Evolutionary conservation across 805 yeast species (phyloP).

Genomic region (Pichia sporocuriosa): DNA sequence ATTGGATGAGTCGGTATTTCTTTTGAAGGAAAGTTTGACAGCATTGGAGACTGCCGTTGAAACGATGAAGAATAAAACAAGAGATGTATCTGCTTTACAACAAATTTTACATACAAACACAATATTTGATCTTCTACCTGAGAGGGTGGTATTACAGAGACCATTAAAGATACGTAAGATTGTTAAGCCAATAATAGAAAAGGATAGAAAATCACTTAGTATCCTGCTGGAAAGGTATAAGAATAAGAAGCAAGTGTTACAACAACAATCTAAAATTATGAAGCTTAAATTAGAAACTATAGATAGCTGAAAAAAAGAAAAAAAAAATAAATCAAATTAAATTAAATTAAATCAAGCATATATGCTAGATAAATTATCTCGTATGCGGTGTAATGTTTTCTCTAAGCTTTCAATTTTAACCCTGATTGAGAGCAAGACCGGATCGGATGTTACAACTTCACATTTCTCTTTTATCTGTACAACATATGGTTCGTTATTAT

Average conservation of each 20-base stretch:
- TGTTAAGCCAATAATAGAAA: conserved; percentile 12
- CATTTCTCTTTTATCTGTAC: conserved; percentile 56
- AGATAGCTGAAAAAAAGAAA: no score
- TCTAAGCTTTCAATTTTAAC: conserved; percentile 61
- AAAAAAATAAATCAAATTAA: no score
- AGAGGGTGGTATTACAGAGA: conserved; percentile 6
- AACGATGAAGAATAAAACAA: conserved; percentile 6
- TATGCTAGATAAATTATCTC: conserved; percentile 15
- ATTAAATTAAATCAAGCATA: background rate
- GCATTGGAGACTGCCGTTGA: conserved; percentile 7
- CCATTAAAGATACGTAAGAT: conserved; percentile 7
- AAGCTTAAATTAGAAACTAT: conserved; percentile 15
- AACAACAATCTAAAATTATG: conserved; percentile 11
- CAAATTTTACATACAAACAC: conserved; percentile 3
- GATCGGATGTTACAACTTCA: conserved; percentile 61
- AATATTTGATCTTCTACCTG: conserved; percentile 16
- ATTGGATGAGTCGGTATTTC: conserved; percentile 6
- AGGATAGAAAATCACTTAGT: conserved; percentile 5
- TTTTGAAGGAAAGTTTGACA: conserved; percentile 4
- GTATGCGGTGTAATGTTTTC: conserved; percentile 34
- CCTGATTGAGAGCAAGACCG: conserved; percentile 52
- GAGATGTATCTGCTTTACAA: background rate
- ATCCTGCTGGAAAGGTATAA: conserved; percentile 1
- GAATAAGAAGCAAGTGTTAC: conserved; percentile 7
- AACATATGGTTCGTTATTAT: conserved; percentile 33